Percentiles rank a stretch among this genome's conserved stretches.
Conservation (phyloP, 2,329 filamentous ascomycete species). For the Aspergillus cejpii region DNA sequence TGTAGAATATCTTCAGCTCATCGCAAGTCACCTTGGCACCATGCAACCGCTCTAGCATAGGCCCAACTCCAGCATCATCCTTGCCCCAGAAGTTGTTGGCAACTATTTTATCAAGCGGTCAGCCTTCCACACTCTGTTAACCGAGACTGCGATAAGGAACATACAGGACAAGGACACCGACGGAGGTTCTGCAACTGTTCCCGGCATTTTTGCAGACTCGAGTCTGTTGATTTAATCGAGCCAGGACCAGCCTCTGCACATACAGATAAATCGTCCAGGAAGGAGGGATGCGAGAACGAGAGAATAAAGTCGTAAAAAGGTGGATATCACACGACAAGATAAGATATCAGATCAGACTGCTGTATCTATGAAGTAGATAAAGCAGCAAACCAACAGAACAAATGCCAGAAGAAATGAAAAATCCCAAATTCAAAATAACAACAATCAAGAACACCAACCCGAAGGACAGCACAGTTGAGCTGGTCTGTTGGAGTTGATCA, state of each 20-base stretch:
- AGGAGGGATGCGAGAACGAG: conserved; percentile 9
- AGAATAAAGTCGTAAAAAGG: conserved; percentile 6
- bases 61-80: conserved; percentile 90
- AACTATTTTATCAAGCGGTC: conserved; percentile 44
- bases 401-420: neutral
- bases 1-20: conserved; percentile 87
- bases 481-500: conserved; percentile 20
- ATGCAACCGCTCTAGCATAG: conserved; percentile 89
- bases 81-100: conserved; percentile 99
- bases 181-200: conserved; percentile 55
- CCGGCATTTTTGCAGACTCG: conserved; percentile 48
- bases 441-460: conserved; percentile 3
- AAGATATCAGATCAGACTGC: neutral
- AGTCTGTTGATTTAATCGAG: conserved; percentile 19
- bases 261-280: conserved; percentile 14
- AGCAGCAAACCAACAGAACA: neutral
- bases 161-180: conserved; percentile 63
- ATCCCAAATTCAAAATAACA: conserved; percentile 5
- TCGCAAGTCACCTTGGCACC: conserved; percentile 91
- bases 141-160: conserved; percentile 15
- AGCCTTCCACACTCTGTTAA: conserved; percentile 1
- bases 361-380: no score
- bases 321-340: conserved; percentile 4
- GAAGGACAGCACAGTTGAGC: conserved; percentile 13
- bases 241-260: conserved; percentile 36